A percentile compares a stretch with the other conserved stretches of the same genome.
phyloP scores from a whole-genome alignment of 148 eudicot species.

The Vaccinium macrocarpon region DNA sequence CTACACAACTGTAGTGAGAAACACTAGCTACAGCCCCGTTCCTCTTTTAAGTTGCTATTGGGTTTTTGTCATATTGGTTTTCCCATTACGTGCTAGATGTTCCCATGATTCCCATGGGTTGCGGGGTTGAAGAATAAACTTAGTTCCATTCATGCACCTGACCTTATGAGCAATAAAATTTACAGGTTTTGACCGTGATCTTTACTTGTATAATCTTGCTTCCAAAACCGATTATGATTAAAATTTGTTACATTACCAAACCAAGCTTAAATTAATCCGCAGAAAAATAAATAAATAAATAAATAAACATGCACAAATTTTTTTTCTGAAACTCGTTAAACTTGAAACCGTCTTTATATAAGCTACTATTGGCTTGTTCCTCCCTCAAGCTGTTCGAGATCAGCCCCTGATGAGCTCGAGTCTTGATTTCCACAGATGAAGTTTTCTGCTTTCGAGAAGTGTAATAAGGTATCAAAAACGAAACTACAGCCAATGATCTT shows the following conservation, averaged over 20 bases:
- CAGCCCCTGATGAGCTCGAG: not conserved
- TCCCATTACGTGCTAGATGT: no score
- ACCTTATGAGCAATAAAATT: no score
- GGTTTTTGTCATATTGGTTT: not conserved
- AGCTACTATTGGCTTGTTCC: not conserved
- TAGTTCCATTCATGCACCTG: no score
- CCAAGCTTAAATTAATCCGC: no score
- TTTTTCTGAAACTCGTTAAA: not conserved
- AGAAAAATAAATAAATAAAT: no score
- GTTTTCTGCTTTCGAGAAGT: not conserved
- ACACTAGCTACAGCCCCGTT: no score
- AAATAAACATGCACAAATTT: not conserved
- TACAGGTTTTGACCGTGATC: no score
- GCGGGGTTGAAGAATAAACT: not conserved
- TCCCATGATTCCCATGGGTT: not conserved
- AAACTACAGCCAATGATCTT: not conserved
- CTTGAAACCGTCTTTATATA: not conserved
- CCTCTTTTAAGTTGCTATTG: not conserved
- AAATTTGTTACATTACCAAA: no score
- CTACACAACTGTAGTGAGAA: no score
- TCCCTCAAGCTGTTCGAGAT: not conserved
- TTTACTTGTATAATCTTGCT: not conserved
- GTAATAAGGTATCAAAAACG: not conserved
- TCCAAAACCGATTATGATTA: not conserved
- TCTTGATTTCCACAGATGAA: not conserved